These are phyloP conservation scores for Glycine tomentella DNA, from an alignment of 306 rosid genomes.

Conservation along the genomic window DNA sequence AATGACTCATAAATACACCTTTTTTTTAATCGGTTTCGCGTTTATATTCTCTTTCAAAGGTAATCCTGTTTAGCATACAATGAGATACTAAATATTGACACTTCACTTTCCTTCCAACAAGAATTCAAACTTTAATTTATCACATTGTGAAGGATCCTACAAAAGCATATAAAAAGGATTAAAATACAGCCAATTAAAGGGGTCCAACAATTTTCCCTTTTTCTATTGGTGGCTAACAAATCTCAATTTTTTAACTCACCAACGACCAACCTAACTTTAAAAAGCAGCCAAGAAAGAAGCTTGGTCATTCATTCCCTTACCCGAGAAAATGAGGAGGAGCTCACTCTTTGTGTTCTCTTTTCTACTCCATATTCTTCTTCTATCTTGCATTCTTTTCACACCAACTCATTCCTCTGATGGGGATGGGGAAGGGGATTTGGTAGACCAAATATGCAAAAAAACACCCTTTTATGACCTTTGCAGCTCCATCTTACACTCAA, in stretches of 20 bases:
- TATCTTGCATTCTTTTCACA: slow-evolving; percentile 40
- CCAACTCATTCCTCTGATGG: slow-evolving; percentile 46
- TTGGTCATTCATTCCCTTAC: slow-evolving; percentile 26
- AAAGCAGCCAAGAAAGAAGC: slow-evolving; percentile 42
- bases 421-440: slow-evolving; percentile 40
- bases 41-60: background rate
- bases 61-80: background rate
- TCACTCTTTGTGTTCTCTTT: slow-evolving; percentile 15
- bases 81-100: background rate
- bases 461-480: slow-evolving; percentile 68
- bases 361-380: slow-evolving; percentile 39
- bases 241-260: slow-evolving; percentile 34
- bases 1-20: slow-evolving; percentile 9
- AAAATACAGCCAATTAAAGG: background rate
- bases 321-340: slow-evolving; percentile 45
- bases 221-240: slow-evolving; percentile 18
- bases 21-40: background rate
- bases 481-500: slow-evolving; percentile 54
- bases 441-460: slow-evolving; percentile 58
- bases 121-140: background rate
- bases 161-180: slow-evolving; percentile 1
- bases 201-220: slow-evolving; percentile 20
- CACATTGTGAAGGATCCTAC: background rate
- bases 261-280: slow-evolving; percentile 53
- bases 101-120: background rate